Conservation (phyloP, 345 rosid genomes). For the Citrus cavaleriei region DNA sequence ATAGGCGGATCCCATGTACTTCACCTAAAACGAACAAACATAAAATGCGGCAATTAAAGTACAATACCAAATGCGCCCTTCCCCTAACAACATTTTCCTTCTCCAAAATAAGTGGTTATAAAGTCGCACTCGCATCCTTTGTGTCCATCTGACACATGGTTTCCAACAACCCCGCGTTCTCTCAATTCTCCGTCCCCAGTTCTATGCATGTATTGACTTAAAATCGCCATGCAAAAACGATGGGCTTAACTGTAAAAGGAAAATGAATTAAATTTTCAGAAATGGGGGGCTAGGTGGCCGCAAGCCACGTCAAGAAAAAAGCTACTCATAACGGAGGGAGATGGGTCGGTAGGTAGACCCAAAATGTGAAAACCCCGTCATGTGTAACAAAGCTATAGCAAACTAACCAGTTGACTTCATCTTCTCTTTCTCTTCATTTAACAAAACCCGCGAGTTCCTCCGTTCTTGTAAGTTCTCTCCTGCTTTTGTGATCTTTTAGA, state of each 20-base stretch:
- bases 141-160: not conserved
- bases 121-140: too few species aligned
- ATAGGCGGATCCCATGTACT: too few species aligned
- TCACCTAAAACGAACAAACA: too few species aligned
- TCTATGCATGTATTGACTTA: too few species aligned
- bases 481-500: not conserved
- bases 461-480: not conserved
- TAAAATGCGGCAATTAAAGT: too few species aligned
- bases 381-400: not conserved
- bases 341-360: not conserved
- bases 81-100: too few species aligned
- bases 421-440: not conserved
- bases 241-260: too few species aligned
- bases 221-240: too few species aligned
- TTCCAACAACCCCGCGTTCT: not conserved
- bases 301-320: not conserved
- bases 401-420: not conserved
- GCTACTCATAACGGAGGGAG: not conserved
- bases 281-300: not conserved
- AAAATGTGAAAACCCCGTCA: not conserved
- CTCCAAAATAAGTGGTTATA: too few species aligned
- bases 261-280: too few species aligned
- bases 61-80: too few species aligned
- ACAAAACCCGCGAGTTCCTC: not conserved
- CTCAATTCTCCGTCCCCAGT: too few species aligned